A percentile compares a stretch with the other conserved stretches of the same genome.
Conservation (phyloP, 768 basidiomycete genomes). For the Punctularia strigosozonata region DNA sequence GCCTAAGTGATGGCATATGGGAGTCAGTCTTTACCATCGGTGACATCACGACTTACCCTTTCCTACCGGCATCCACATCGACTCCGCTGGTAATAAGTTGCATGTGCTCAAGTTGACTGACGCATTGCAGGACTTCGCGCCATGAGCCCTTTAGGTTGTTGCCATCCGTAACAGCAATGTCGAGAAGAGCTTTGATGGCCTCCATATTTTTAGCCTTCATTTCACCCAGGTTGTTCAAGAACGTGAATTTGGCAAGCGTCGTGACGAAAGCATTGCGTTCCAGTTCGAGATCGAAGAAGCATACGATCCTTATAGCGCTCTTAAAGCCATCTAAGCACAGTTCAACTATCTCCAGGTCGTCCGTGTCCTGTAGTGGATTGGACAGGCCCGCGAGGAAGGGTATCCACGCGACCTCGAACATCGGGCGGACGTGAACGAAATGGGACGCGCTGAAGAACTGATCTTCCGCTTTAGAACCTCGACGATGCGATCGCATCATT, state of each 20-base stretch:
- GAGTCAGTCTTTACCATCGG: background rate
- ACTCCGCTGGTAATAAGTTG: conserved; percentile 89
- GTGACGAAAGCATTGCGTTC: conserved; percentile 99
- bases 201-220: conserved; percentile 99
- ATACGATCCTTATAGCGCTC: conserved; percentile 91
- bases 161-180: conserved; percentile 93
- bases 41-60: conserved; percentile 46
- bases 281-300: conserved; percentile 93
- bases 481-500: conserved; percentile 86
- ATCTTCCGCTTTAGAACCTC: conserved; percentile 62
- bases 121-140: conserved; percentile 93
- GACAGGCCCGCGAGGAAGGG: conserved; percentile 93
- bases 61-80: conserved; percentile 70
- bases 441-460: conserved; percentile 97
- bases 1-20: conserved; percentile 17
- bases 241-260: conserved; percentile 92
- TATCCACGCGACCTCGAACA: conserved; percentile 99
- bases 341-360: conserved; percentile 86
- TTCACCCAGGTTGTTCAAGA: conserved; percentile 93
- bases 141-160: conserved; percentile 93
- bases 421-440: conserved; percentile 91
- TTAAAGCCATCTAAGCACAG: conserved; percentile 93
- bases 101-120: conserved; percentile 98
- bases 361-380: conserved; percentile 87
- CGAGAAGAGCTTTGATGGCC: conserved; percentile 90